These are phyloP conservation scores for Plasmodium vinckei DNA, from an alignment of 169 alveolate genomes.

Conservation along the genomic window DNA sequence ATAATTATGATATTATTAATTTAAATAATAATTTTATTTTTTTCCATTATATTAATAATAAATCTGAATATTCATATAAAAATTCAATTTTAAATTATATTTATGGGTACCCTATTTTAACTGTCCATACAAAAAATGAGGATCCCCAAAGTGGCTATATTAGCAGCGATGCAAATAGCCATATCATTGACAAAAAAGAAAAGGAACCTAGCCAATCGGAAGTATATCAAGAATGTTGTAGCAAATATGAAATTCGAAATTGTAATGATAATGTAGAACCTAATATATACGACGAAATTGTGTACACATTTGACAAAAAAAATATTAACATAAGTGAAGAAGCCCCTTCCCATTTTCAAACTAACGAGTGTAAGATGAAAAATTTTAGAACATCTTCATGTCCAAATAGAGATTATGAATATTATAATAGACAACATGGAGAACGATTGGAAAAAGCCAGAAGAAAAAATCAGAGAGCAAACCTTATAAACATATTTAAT, in stretches of 20 bases:
- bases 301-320: neutral
- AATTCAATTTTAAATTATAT: slow-evolving; percentile 68
- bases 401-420: neutral
- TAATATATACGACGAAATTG: neutral
- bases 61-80: slow-evolving; percentile 29
- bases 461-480: slow-evolving; percentile 28
- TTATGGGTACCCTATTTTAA: slow-evolving; percentile 58
- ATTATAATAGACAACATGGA: neutral
- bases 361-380: neutral
- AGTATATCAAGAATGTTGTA: too few species aligned
- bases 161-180: neutral
- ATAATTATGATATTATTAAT: slow-evolving; percentile 15
- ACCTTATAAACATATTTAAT: slow-evolving; percentile 17
- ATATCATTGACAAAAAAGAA: neutral
- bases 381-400: too few species aligned
- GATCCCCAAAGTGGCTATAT: neutral
- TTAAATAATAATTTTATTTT: slow-evolving; percentile 34
- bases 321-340: neutral
- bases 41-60: slow-evolving; percentile 44
- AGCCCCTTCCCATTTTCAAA: neutral
- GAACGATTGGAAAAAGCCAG: neutral
- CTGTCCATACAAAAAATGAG: neutral
- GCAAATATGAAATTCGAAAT: neutral
- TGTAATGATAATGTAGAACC: neutral
- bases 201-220: neutral